These are phyloP conservation scores for Pythium utonaiense DNA, from an alignment of 352 stramenopile genomes.

Conservation along the genomic window DNA sequence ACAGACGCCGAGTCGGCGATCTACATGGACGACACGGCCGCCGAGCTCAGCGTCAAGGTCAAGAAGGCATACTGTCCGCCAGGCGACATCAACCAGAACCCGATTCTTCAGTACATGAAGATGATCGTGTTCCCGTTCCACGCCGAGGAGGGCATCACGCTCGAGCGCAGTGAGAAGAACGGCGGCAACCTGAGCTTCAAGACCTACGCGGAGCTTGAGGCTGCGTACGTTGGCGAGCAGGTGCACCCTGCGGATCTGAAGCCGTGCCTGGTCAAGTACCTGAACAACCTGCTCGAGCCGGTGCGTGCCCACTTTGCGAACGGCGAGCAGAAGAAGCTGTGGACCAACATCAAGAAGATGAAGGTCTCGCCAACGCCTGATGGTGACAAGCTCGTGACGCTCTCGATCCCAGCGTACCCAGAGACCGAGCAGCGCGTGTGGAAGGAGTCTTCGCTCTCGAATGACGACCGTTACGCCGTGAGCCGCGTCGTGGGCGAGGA, in stretches of 20 bases:
- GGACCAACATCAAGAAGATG: slow-evolving; percentile 91
- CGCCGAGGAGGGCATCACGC: slow-evolving; percentile 49
- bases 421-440: slow-evolving; percentile 59
- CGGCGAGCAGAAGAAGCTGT: slow-evolving; percentile 93
- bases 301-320: slow-evolving; percentile 95
- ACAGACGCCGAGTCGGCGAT: slow-evolving; percentile 97
- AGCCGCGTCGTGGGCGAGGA: slow-evolving; percentile 89
- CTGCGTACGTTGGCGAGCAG: slow-evolving; percentile 88
- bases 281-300: slow-evolving; percentile 94
- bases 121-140: slow-evolving; percentile 92
- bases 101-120: slow-evolving; percentile 96
- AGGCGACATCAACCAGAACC: slow-evolving; percentile 88
- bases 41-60: slow-evolving; percentile 96
- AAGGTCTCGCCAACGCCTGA: slow-evolving; percentile 64
- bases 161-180: slow-evolving; percentile 85
- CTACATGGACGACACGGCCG: slow-evolving; percentile 96
- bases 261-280: slow-evolving; percentile 87
- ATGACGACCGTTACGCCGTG: slow-evolving; percentile 79
- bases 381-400: slow-evolving; percentile 68
- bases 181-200: slow-evolving; percentile 86
- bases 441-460: slow-evolving; percentile 70
- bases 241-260: slow-evolving; percentile 98
- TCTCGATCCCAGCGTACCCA: slow-evolving; percentile 57
- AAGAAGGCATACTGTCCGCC: slow-evolving; percentile 98
- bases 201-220: slow-evolving; percentile 87